Conservation (phyloP, 257 asterid species). For the Solanum sparsipilum region DNA sequence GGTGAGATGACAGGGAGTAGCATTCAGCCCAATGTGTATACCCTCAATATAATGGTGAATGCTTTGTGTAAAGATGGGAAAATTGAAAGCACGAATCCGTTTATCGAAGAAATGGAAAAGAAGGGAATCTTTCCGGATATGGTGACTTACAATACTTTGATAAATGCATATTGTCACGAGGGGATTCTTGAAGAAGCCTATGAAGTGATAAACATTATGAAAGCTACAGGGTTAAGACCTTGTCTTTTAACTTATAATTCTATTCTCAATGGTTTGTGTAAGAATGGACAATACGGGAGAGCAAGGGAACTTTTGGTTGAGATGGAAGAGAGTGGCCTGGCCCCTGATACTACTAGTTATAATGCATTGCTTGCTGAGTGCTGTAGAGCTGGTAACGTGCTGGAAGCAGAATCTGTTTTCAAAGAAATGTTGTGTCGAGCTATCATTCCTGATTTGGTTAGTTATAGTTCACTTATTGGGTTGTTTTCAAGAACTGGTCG, state of each 20-base stretch:
- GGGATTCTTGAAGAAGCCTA: constrained; percentile 35
- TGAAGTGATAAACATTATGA: constrained; percentile 39
- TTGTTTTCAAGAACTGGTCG: constrained; percentile 47
- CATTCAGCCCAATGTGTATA: constrained; percentile 44
- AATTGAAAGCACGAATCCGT: constrained; percentile 23
- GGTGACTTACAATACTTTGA: constrained; percentile 64
- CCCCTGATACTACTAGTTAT: constrained; percentile 51
- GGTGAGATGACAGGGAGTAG: constrained; percentile 29
- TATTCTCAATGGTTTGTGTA: constrained; percentile 51
- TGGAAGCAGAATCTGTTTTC: constrained; percentile 41
- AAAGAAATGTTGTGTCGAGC: constrained; percentile 31
- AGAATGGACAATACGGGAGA: constrained; percentile 33
- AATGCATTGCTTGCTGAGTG: constrained; percentile 50
- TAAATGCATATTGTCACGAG: constrained; percentile 42
- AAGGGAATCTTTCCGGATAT: constrained; percentile 49
- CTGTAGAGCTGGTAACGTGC: constrained; percentile 32
- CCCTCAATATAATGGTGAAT: constrained; percentile 73
- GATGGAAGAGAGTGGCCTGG: constrained; percentile 31
- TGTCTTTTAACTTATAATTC: constrained; percentile 52
- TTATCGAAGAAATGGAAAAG: constrained; percentile 44
- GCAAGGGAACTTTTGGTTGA: constrained; percentile 44
- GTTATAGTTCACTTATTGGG: constrained; percentile 56
- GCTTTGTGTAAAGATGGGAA: constrained; percentile 55
- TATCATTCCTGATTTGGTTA: constrained; percentile 45
- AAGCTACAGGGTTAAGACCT: constrained; percentile 44